These are phyloP conservation scores for Fusarium equiseti DNA, from an alignment of 2,329 filamentous ascomycete genomes.

Conservation along the genomic window DNA sequence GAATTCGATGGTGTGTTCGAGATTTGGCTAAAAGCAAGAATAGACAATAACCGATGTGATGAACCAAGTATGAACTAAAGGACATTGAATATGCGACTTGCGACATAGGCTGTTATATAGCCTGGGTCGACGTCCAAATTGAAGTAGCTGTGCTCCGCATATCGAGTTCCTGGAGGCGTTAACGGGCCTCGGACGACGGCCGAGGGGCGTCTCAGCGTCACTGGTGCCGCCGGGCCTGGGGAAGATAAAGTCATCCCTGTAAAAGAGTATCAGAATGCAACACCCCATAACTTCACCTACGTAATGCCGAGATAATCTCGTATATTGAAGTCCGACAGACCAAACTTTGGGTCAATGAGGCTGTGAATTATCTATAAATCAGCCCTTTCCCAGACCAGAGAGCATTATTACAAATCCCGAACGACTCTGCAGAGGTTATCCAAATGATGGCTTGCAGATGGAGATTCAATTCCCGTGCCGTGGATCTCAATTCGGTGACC, in stretches of 20 bases:
- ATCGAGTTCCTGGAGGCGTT: constrained; percentile 37
- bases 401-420: not conserved
- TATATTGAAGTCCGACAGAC: constrained; percentile 23
- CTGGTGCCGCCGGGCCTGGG: constrained; percentile 43
- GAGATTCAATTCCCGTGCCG: not conserved
- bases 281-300: constrained; percentile 8
- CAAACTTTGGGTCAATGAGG: not conserved
- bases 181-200: constrained; percentile 41
- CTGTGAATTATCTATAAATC: not conserved
- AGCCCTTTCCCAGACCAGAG: not conserved
- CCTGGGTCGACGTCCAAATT: constrained; percentile 17
- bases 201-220: constrained; percentile 38
- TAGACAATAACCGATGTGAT: constrained; percentile 1
- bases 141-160: constrained; percentile 37
- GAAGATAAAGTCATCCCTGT: constrained; percentile 36
- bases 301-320: constrained; percentile 25
- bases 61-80: not conserved
- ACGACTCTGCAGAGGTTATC: not conserved
- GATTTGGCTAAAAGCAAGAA: constrained; percentile 1
- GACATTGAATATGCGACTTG: constrained; percentile 6
- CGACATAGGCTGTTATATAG: constrained; percentile 32
- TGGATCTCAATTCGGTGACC: not conserved
- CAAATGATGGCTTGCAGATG: not conserved
- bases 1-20: not conserved
- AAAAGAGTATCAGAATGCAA: constrained; percentile 24